Base-by-base conservation (phyloP, 345 rosid genomes). In the Nephelium lappaceum region DNA sequence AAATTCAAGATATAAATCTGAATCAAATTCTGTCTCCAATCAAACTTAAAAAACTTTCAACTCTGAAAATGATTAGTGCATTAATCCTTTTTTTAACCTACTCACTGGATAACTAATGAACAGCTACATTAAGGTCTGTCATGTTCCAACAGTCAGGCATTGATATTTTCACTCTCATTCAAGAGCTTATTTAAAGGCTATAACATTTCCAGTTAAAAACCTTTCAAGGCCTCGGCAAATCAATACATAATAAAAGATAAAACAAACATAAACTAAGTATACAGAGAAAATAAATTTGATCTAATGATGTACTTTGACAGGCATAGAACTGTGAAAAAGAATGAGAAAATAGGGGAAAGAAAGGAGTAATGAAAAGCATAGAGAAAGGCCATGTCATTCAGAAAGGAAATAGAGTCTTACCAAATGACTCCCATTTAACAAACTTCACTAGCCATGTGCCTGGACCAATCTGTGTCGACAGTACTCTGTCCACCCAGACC, bases 401-500 rank as follows among this genome's bases (percentile, higher is more conserved):
- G 27, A 23, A 53, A 69, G 15, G 18, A 38, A 62, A 15, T 45
- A n/a, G 73, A 67, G 77, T 31, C 85, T 88, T 66, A 95, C 99
- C 98, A 47, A 63, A 85, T 77, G 76, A 80, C 64, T 94, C 98
- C 97, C 97, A 96, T 77, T 91, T 91, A 74, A 88, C 79, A 81
- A 87, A 90, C 91, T 91, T 94, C 67, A 89, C 89, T 7, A 90
- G 87, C 97, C 94, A 94, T 51, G 89, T 79, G 74, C 88, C 92
- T 11, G 90, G 71, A 80, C 87, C 85, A 64, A 92, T 84, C 65
- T 86, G 89, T 53, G 88, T 80, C 43, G 95, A 75, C 31, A 90
- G 69, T 23, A 94, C 91, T 72, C 79, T 88, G 84, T 96, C 99
- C 72, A 88, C 93, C 99, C 98, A 96, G 45, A 93, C 89, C 47